Evolutionary conservation across 331 rosid genomes (phyloP), one percentile per base, ranked within the genome.

Genomic region (Malus hybrid): DNA sequence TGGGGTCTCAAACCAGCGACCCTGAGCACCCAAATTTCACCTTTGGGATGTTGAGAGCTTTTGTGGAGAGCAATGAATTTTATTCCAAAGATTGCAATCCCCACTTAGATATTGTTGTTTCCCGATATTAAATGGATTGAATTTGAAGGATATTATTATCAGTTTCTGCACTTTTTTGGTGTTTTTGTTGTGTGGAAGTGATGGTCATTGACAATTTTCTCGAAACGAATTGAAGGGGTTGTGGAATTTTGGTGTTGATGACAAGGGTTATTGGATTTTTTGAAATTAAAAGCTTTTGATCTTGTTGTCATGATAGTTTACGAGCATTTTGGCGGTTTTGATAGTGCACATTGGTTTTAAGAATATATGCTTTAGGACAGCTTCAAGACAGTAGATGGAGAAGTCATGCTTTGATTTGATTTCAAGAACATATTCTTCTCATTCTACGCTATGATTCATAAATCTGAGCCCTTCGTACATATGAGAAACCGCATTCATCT

Each of bases 1-100:
- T 39, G 28, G 85, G 81, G 77, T 78, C 93, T 80, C 85, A 60
- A 12, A 65, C 44, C 4, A 82, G 89, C 67, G 90, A 90, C 67
- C 96, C 97, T 5, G 86, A 90, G 72, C 69, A 84, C 65, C 88
- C 87, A 2, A 86, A 84, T 46, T 93, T 91, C 55, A 87, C 87
- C 22, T 56, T 62, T 63, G 85, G 79, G 31, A 87, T 85, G 91
- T 36, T 93, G 86, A 88, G 69, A 79, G 75, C 28, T 80, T 79
- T 93, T 19, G 77, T 93, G 6, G 94, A 93, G 77, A 87, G 65
- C 50, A 93, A 87, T 79, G 93, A 87, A 84, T 93, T 93, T 69
- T 84, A 73, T 82, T 88, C 91, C 61, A 87, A 78, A 73, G 88
- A 91, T 34, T 88, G 90, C 89, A 91, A 93, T 87, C 76, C 91